Evolutionary conservation across 2,329 filamentous ascomycete species (phyloP), one percentile per base, ranked within the genome.

Genomic region (Pseudocercospora crystallina): DNA sequence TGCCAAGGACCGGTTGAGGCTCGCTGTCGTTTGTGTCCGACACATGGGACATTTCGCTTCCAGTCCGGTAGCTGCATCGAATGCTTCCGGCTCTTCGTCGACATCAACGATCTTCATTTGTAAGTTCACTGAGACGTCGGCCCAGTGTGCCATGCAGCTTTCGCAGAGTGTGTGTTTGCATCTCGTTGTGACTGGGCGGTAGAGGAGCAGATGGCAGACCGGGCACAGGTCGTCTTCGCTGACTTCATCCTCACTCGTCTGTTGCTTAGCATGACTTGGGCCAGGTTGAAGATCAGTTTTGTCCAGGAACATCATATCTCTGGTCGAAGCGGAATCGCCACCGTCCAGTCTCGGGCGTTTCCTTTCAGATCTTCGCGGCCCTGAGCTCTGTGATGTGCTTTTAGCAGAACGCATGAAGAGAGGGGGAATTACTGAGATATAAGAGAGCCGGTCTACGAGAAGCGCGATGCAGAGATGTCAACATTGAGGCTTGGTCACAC

Each of bases 21-120:
- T 33, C 1, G 72, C 71, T 1, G 66, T 66, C 0, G 73, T 73
- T 34, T 61, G 60, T 2, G 71, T 71, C 7, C 73, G 65, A 43
- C 74, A 77, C 73, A 76, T 76, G 10, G 74, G 74, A 54, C 74
- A 76, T 26, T 67, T 66, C 1, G 71, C 71, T 50, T 73, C 69
- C 34, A 75, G 61, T 7, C 53, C 61, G 9, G 56, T 54, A 4
- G 59, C 60, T 11, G 58, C 51, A 26, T 65, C 54, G 37, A 54
- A 69, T 49, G 53, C 66, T 55, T 57, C 57, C 49, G 54, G 59
- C 31, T 64, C 56, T 40, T 71, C 67, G 51, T 72, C 62, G 34
- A 74, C 69, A 53, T 69, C 61, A 20, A 70, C 65, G 34, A 73
- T 67, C 5, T 67, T 66, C 59, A 75, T 69, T 15, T 70, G 68